Evolutionary conservation across 257 asterid genomes (phyloP).

Genomic region (Haberlea rhodopensis): DNA sequence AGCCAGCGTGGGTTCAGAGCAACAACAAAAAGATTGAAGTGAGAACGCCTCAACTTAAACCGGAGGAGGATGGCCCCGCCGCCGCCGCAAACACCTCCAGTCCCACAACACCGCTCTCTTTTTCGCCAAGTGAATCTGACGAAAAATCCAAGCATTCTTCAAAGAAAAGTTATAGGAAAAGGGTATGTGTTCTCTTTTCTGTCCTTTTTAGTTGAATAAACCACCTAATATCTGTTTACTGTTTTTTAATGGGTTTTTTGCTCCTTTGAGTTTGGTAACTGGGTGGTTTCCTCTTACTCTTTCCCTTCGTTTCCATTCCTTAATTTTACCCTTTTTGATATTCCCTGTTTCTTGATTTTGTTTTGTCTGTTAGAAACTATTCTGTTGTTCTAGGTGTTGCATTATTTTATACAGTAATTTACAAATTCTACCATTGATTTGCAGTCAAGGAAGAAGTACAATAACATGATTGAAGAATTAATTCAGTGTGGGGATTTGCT

Average conservation of each 20-base stretch:
- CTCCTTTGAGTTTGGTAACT: neutral
- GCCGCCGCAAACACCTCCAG: slow-evolving; percentile 25
- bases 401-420: neutral
- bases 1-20: neutral
- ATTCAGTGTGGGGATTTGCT: slow-evolving; percentile 28
- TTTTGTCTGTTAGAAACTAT: neutral
- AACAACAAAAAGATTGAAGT: neutral
- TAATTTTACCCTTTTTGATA: neutral
- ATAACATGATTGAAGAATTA: slow-evolving; percentile 26
- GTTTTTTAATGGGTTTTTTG: no score
- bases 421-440: neutral
- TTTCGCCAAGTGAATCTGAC: slow-evolving; percentile 39
- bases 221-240: no score
- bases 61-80: neutral
- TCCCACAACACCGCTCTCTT: slow-evolving; percentile 45
- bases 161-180: slow-evolving; percentile 20
- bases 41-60: neutral
- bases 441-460: slow-evolving; percentile 35
- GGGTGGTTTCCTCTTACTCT: no score
- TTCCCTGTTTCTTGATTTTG: neutral
- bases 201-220: no score
- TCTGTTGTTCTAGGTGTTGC: neutral
- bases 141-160: slow-evolving; percentile 32
- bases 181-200: slow-evolving; percentile 25
- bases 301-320: no score